These are phyloP conservation scores for Podaxis sp. DNA, from an alignment of 768 basidiomycete genomes.

Conservation along the genomic window DNA sequence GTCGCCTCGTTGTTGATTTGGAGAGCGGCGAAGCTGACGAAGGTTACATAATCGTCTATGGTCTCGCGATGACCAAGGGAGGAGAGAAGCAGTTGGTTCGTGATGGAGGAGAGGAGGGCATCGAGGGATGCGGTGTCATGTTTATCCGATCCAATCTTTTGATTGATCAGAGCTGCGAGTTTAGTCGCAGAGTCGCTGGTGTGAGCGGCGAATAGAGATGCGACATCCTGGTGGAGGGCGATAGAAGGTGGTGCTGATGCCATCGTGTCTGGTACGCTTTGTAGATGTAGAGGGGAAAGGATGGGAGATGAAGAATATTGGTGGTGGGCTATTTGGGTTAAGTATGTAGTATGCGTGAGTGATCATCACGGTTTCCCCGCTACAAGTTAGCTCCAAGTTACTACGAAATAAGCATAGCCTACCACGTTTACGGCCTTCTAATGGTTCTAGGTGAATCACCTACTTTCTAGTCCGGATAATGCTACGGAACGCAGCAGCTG, in stretches of 20 bases:
- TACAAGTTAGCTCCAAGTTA: too few species aligned
- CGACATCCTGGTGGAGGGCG: not conserved
- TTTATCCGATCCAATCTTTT: conserved; percentile 1
- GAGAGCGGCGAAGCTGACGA: conserved; percentile 8
- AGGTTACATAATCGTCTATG: conserved; percentile 15
- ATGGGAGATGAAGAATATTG: too few species aligned
- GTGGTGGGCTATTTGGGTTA: too few species aligned
- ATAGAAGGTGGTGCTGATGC: not conserved
- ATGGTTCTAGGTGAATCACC: too few species aligned
- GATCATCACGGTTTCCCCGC: too few species aligned
- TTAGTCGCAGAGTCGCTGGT: conserved; percentile 6
- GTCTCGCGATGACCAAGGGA: conserved; percentile 11
- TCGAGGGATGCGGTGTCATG: conserved; percentile 3
- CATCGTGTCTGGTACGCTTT: not conserved
- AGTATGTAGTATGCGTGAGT: too few species aligned
- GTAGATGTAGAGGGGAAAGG: too few species aligned
- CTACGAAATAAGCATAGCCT: too few species aligned
- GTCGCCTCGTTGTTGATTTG: conserved; percentile 4
- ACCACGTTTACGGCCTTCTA: too few species aligned
- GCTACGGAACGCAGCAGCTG: too few species aligned
- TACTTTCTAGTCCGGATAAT: too few species aligned
- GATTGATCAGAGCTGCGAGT: conserved; percentile 14
- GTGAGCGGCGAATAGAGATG: not conserved
- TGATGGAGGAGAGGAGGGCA: conserved; percentile 13
- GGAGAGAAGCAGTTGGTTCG: conserved; percentile 9